phyloP scores from a whole-genome alignment of 2,329 filamentous ascomycete genomes.

The Arthrobotrys sphaeroides region DNA sequence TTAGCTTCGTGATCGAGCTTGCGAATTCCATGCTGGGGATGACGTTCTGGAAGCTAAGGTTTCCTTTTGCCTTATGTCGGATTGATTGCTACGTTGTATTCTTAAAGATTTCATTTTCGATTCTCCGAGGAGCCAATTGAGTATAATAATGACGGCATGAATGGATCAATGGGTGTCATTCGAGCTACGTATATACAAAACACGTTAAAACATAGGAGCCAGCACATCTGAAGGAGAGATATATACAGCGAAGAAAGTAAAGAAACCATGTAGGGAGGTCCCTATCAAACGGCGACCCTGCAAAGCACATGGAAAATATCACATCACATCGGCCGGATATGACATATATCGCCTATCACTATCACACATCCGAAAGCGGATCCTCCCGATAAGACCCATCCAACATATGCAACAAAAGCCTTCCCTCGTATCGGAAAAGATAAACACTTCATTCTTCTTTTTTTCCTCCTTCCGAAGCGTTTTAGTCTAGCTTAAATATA shows the following conservation, averaged over 20 bases:
- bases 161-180: not conserved
- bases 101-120: not conserved
- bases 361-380: not conserved
- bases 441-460: too few relatives aligned
- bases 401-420: not conserved
- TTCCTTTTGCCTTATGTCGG: too few relatives aligned
- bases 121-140: not conserved
- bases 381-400: slow-evolving; percentile 22
- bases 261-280: not conserved
- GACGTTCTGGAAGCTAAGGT: not conserved
- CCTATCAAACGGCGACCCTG: not conserved
- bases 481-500: not conserved
- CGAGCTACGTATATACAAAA: slow-evolving; percentile 11
- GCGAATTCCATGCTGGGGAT: not conserved
- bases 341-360: slow-evolving; percentile 18
- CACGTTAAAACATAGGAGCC: too few relatives aligned
- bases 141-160: not conserved
- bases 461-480: not conserved
- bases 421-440: slow-evolving; percentile 11
- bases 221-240: not conserved
- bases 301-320: not conserved
- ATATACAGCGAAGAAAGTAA: slow-evolving; percentile 10
- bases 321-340: slow-evolving; percentile 15
- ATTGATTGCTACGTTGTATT: not conserved
- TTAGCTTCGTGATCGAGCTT: slow-evolving; percentile 2